Base-by-base conservation (phyloP, 805 yeast species). In the Lachancea thermotolerans region DNA sequence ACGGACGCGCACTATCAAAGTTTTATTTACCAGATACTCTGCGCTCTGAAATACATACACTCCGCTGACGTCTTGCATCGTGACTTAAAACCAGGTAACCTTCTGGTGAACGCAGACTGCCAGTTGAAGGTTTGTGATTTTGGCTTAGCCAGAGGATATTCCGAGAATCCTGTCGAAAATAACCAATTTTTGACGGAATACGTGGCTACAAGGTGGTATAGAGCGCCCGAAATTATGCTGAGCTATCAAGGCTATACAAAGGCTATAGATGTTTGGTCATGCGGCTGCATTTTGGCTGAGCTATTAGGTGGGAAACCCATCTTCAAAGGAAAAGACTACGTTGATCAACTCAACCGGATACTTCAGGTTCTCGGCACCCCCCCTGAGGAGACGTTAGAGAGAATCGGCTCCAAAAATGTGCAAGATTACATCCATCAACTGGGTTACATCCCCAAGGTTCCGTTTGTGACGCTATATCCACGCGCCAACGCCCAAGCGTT, bases 191-290 rank as follows among this genome's bases (percentile, higher is more conserved):
- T 91, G 72, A 93, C 99, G 1, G 98, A 91, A 65, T 93, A 93
- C 62, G 99, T 93, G 25, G 98, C 99, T 29, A 93, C 99, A 1
- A 76, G 99, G 63, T 93, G 99, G 99, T 93, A 93, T 66, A 74
- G 99, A 54, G 99, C 99, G 2, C 99, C 99, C 0, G 99, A 93
- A 61, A 89, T 93, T 66, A 91, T 93, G 89, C 73, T 93, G 45
- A 83, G 95, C 52, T 88, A 86, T 70, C 95, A 93, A 64, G 87
- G 90, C 48, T 91, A 91, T 65, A 86, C 98, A 5, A 90, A 88
- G 68, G 96, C 99, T 18, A 91, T 93, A 48, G 99, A 93, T 65
- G 77, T 93, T 46, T 93, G 99, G 99, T 88, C 97, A 0, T 95
- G 93, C 16, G 99, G 99, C 2, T 93, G 99, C 68, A 90, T 93